phyloP scores from a whole-genome alignment of 371 early-diverging fungal genomes.

The Scutellospora calospora region DNA sequence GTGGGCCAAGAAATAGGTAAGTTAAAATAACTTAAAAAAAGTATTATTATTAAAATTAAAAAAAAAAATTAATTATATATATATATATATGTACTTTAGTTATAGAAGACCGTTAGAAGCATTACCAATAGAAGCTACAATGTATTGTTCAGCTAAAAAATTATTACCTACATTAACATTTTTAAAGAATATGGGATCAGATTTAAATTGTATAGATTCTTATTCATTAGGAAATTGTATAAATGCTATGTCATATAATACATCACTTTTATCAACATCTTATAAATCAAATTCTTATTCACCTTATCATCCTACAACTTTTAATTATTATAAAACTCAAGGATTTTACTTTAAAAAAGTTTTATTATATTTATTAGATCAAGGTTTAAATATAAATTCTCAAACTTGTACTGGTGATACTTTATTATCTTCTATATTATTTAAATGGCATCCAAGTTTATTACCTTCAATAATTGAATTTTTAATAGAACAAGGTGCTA shows the following conservation, averaged over 20 bases:
- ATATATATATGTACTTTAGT: not conserved
- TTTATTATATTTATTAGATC: not conserved
- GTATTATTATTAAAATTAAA: not conserved
- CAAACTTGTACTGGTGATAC: not conserved
- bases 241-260: not conserved
- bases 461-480: constrained; percentile 6
- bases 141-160: not conserved
- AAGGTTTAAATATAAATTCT: constrained; percentile 18
- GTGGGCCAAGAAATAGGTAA: constrained; percentile 30
- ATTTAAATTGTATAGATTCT: not conserved
- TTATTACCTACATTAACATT: not conserved
- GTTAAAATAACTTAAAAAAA: not conserved
- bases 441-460: constrained; percentile 20
- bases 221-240: constrained; percentile 7
- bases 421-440: constrained; percentile 8
- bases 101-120: constrained; percentile 25
- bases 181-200: not conserved
- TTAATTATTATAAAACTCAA: not conserved
- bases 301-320: no score
- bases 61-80: not conserved
- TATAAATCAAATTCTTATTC: not conserved
- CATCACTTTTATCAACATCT: not conserved
- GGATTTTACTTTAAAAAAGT: constrained; percentile 8
- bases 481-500: not conserved
- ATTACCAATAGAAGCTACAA: not conserved